A percentile compares a stretch with the other conserved stretches of the same genome.
These are phyloP conservation scores for Cadophora gregata DNA, from an alignment of 2,329 filamentous ascomycete species.

Conservation along the genomic window DNA sequence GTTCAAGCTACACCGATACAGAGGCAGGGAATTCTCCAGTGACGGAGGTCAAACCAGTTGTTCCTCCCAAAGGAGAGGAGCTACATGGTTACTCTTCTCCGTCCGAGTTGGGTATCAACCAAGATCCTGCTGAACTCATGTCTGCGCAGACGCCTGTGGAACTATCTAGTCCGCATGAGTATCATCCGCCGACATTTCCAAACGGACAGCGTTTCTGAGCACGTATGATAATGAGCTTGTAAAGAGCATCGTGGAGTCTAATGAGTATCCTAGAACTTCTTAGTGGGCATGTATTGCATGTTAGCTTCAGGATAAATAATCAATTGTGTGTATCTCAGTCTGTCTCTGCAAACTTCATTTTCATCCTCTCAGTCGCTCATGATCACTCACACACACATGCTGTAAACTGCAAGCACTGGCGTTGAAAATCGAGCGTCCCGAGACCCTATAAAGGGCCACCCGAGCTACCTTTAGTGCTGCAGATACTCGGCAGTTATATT, in stretches of 20 bases:
- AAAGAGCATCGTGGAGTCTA: background rate
- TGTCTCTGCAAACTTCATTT: too few relatives aligned
- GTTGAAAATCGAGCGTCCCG: too few relatives aligned
- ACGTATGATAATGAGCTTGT: background rate
- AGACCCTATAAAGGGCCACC: too few relatives aligned
- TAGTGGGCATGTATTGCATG: too few relatives aligned
- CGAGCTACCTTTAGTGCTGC: too few relatives aligned
- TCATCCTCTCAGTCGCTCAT: too few relatives aligned
- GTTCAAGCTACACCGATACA: background rate
- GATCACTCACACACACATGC: too few relatives aligned
- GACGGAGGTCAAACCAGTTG: background rate
- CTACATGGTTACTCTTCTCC: conserved; percentile 6
- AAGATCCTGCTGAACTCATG: background rate
- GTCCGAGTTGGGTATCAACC: background rate
- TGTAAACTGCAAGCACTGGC: too few relatives aligned
- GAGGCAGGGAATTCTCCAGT: background rate
- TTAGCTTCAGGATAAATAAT: too few relatives aligned
- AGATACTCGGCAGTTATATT: too few relatives aligned
- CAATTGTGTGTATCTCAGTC: too few relatives aligned
- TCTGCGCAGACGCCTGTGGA: background rate
- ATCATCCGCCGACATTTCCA: background rate
- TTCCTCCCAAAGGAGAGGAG: conserved; percentile 13
- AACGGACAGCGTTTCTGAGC: background rate
- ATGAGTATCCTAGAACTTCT: too few relatives aligned
- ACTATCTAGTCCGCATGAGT: background rate